A percentile compares a stretch with the other conserved stretches of the same genome.
Conservation (phyloP, 805 yeast genomes). For the Lachancea meyersii region DNA sequence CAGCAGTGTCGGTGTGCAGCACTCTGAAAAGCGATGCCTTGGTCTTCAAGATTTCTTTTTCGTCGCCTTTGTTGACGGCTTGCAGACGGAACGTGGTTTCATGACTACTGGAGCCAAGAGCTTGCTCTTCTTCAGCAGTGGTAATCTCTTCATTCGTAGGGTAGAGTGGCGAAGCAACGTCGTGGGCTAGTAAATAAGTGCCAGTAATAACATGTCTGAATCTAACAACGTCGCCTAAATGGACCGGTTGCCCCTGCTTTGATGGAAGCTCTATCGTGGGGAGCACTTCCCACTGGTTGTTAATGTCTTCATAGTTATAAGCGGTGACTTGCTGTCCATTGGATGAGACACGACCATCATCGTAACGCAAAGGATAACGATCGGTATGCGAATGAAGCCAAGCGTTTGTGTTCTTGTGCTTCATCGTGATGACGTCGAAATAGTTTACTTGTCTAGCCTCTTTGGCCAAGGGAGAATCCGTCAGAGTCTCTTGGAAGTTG, state of each 20-base stretch:
- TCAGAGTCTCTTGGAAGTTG: constrained; percentile 86
- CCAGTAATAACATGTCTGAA: constrained; percentile 76
- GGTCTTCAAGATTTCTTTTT: constrained; percentile 47
- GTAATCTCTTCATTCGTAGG: constrained; percentile 95
- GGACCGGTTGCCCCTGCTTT: constrained; percentile 44
- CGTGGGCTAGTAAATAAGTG: constrained; percentile 79
- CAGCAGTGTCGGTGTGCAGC: constrained; percentile 79
- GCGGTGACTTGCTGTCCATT: constrained; percentile 93
- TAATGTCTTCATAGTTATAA: constrained; percentile 45
- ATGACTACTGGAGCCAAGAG: constrained; percentile 48
- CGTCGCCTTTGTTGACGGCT: constrained; percentile 47
- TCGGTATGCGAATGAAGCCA: constrained; percentile 76
- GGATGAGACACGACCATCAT: constrained; percentile 92
- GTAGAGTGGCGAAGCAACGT: constrained; percentile 88
- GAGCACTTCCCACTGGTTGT: constrained; percentile 81
- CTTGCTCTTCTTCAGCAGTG: constrained; percentile 57
- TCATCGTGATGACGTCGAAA: constrained; percentile 68
- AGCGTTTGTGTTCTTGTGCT: constrained; percentile 74
- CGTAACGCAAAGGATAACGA: constrained; percentile 83
- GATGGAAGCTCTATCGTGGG: constrained; percentile 49
- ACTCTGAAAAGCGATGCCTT: constrained; percentile 63
- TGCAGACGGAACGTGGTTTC: constrained; percentile 77
- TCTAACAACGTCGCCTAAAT: constrained; percentile 69
- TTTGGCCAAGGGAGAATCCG: constrained; percentile 71
- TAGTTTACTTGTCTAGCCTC: constrained; percentile 68